These are phyloP conservation scores for Priceomyces melissophilus DNA, from an alignment of 805 yeast species.

Conservation along the genomic window DNA sequence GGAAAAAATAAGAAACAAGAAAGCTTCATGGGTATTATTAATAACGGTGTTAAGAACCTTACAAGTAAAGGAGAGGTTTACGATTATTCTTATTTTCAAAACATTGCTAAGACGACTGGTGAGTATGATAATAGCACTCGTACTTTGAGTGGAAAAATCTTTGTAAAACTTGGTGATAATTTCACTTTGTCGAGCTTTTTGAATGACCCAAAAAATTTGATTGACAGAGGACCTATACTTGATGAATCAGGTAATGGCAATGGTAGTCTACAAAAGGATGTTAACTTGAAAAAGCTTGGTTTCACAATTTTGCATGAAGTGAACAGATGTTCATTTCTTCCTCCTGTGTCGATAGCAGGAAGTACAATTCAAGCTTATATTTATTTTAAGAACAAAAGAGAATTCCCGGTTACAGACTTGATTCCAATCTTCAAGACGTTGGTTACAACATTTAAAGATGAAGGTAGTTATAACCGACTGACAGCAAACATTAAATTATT, in stretches of 20 bases:
- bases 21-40: constrained; percentile 36
- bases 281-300: constrained; percentile 48
- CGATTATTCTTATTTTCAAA: constrained; percentile 5
- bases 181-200: constrained; percentile 27
- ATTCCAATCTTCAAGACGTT: constrained; percentile 29
- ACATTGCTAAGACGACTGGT: constrained; percentile 9
- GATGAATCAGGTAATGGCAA: constrained; percentile 7
- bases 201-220: constrained; percentile 2
- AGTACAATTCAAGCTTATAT: constrained; percentile 36
- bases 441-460: constrained; percentile 17
- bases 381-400: constrained; percentile 16
- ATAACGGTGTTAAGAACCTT: constrained; percentile 33
- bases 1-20: constrained; percentile 58
- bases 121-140: constrained; percentile 29
- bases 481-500: constrained; percentile 21
- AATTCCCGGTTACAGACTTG: constrained; percentile 19
- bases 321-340: constrained; percentile 47
- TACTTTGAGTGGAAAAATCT: constrained; percentile 35
- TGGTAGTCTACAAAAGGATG: constrained; percentile 10
- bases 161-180: constrained; percentile 30
- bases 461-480: constrained; percentile 16
- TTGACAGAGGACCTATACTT: constrained; percentile 12
- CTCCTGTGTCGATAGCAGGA: constrained; percentile 55
- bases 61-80: constrained; percentile 8
- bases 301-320: constrained; percentile 52